Evolutionary conservation across 352 stramenopile genomes (phyloP), one percentile per base, ranked within the genome.

Genomic region (Phytophthora melonis): DNA sequence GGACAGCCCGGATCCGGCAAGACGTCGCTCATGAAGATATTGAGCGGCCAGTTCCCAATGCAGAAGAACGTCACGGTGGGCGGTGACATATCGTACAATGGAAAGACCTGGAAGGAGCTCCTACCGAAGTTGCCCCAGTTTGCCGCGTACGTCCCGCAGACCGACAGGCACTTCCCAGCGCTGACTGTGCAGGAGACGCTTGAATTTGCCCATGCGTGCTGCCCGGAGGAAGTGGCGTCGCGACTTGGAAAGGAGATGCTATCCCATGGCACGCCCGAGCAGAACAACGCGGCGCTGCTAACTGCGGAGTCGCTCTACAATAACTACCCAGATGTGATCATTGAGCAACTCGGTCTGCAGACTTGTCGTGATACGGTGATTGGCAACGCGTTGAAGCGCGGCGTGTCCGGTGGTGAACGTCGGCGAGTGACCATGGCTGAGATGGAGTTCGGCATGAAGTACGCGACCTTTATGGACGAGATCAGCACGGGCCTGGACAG

Each of bases 401-500:
- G 82, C 14, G 74, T 90, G 6, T 89, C 79, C 72, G 82, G 97
- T 95, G 81, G 75, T 86, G 52, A 79, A 77, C 58, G 72, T 27
- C 77, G 91, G 18, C 84, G 94, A 32, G 90, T 77, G 6, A 80
- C 74, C 0, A 73, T 54, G 5, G 74, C 69, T 10, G 74, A 78
- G 18, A 68, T 71, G 53, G 66, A 79, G 54, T 79, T 92, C 52
- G 74, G 78, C 23, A 75, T 75, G 34, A 75, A 80, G 66, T 84
- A 80, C 43, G 82, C 96, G 21, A 69, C 86, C 16, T 92, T 93
- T 58, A 85, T 84, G 69, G 93, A 98, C 74, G 87, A 95, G 79
- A 95, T 98, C 66, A 94, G 80, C 63, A 98, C 91, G 32, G 94
- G 94, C 4, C 82, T 98, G 14, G 93, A 98, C 79, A 83, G 80